Base-by-base conservation (phyloP, 345 rosid genomes). In the Sonneratia alba region DNA sequence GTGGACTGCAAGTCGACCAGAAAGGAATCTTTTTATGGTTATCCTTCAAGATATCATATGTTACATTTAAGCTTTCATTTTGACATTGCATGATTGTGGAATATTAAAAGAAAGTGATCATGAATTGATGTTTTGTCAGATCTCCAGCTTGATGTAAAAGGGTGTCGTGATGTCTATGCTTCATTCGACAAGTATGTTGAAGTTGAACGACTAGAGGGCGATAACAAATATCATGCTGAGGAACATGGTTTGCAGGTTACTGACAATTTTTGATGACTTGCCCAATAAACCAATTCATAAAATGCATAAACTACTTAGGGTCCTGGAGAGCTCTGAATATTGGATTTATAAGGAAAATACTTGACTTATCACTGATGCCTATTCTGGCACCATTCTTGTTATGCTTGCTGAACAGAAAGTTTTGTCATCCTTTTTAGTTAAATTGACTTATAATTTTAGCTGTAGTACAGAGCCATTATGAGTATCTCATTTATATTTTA, bases 101-200 rank as follows among this genome's bases (percentile, higher is more conserved):
- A 10, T 70, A 27, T 16, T 34, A 32, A 14, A 49, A 34, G 47
- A 34, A 27, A 27, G 40, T 47, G 64, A 53, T 71, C 40, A 14
- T 4, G 67, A 56, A 22, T 55, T 71, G 55, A 43, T 72, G 69
- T 45, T 78, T 82, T 42, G 76, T 71, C 88, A 95, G 99, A 95
- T 80, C 96, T 95, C 70, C 99, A 95, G 81, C 99, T 95, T 81
- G 99, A 95, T 80, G 99, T 95, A 61, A 95, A 95, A 82, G 99
- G 96, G 73, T 95, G 97, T 78, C 86, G 85, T 63, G 99, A 95
- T 85, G 96, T 95, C 68, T 95, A 95, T 86, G 93, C 91, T 74
- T 95, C 99, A 71, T 95, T 95, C 82, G 97, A 95, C 83, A 92
- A 90, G 79, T 95, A 95, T 85, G 97, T 95, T n/a, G 99, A 95